Percentiles rank a stretch among this genome's conserved stretches.
These are phyloP conservation scores for Tolypocladium inflatum DNA, from an alignment of 2,329 filamentous ascomycete genomes.

Conservation along the genomic window DNA sequence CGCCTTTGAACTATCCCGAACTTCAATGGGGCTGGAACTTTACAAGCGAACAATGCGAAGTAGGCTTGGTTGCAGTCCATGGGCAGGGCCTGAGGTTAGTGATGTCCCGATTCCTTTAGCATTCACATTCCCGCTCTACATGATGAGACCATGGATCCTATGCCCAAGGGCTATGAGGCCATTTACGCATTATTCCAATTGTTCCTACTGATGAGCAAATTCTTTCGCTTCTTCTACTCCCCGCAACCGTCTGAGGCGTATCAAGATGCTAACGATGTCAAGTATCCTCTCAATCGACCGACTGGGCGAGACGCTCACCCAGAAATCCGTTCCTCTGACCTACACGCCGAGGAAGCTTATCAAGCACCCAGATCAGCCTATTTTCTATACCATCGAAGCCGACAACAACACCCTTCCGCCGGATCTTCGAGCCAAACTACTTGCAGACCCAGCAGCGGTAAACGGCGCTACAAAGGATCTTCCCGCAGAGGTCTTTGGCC, in stretches of 20 bases:
- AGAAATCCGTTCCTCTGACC: constrained; percentile 75
- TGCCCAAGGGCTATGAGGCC: constrained; percentile 45
- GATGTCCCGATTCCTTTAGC: constrained; percentile 2
- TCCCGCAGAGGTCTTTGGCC: constrained; percentile 77
- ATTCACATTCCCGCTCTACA: constrained; percentile 15
- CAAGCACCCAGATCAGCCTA: constrained; percentile 75
- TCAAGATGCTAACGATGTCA: neutral
- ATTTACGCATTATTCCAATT: constrained; percentile 62
- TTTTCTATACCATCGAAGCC: constrained; percentile 90
- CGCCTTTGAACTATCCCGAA: constrained; percentile 77
- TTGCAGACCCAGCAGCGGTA: constrained; percentile 59
- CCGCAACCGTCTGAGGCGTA: neutral
- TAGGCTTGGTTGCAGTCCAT: constrained; percentile 91
- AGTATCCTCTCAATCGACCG: constrained; percentile 90
- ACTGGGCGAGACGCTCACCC: constrained; percentile 73
- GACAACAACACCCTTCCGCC: constrained; percentile 87
- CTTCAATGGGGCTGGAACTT: constrained; percentile 96
- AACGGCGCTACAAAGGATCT: constrained; percentile 65
- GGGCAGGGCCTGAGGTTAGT: constrained; percentile 76
- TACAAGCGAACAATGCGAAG: constrained; percentile 84
- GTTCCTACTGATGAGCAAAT: constrained; percentile 78
- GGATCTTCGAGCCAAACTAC: constrained; percentile 63
- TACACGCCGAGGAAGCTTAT: constrained; percentile 87
- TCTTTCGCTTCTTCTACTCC: constrained; percentile 7
- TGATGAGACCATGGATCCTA: constrained; percentile 60